Conservation (phyloP, 768 basidiomycete species). For the Termitomyces sp. region DNA sequence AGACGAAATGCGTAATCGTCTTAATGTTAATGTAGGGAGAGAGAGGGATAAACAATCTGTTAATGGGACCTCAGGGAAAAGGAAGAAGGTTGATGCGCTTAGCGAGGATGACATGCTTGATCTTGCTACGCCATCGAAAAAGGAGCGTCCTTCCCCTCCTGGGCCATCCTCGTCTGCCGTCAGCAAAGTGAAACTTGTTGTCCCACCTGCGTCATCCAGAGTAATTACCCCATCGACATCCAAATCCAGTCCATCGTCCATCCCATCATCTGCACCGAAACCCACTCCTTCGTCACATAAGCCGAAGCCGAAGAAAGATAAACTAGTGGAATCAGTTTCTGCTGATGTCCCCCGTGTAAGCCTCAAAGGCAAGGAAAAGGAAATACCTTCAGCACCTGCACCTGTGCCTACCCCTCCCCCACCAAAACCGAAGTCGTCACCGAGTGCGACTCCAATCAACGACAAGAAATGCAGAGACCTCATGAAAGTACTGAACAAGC, state of each 20-base stretch:
- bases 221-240: not conserved
- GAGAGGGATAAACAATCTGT: slow-evolving; percentile 34
- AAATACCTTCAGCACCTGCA: slow-evolving; percentile 30
- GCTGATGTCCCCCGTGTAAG: slow-evolving; percentile 41
- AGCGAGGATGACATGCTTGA: slow-evolving; percentile 64
- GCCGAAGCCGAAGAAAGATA: slow-evolving; percentile 44
- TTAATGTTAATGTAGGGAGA: slow-evolving; percentile 34
- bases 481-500: slow-evolving; percentile 54
- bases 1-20: slow-evolving; percentile 51
- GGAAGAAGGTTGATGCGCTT: slow-evolving; percentile 46
- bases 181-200: slow-evolving; percentile 22
- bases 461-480: slow-evolving; percentile 83
- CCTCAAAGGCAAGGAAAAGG: slow-evolving; percentile 76
- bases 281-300: slow-evolving; percentile 20
- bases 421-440: slow-evolving; percentile 37
- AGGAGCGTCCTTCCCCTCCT: slow-evolving; percentile 43
- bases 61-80: slow-evolving; percentile 49
- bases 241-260: not conserved
- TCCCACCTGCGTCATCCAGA: slow-evolving; percentile 22
- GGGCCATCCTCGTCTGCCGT: slow-evolving; percentile 29
- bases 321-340: slow-evolving; percentile 25
- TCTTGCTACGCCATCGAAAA: slow-evolving; percentile 64
- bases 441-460: slow-evolving; percentile 55
- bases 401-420: slow-evolving; percentile 30
- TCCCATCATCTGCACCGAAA: slow-evolving; percentile 15